A percentile compares a stretch with the other conserved stretches of the same genome.
Conservation (phyloP, 2,329 filamentous ascomycete species). For the Zelopaecilomyces penicillatus region DNA sequence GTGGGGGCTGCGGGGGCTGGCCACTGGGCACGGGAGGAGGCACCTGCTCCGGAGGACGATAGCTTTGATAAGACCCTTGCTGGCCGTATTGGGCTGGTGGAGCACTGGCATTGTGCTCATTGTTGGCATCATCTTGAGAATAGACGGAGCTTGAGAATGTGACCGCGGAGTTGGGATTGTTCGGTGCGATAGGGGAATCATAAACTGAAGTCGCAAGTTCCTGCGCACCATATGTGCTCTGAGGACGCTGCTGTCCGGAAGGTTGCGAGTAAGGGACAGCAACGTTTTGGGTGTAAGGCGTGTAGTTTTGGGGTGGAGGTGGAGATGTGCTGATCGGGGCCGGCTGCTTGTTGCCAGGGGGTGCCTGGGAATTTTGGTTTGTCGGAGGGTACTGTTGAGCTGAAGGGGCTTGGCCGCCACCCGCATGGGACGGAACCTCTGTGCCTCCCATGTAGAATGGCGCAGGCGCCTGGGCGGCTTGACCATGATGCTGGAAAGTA, state of each 20-base stretch:
- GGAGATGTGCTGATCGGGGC: constrained; percentile 43
- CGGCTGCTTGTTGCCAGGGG: constrained; percentile 38
- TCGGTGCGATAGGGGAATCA: constrained; percentile 58
- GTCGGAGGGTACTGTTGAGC: constrained; percentile 44
- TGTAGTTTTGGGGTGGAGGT: constrained; percentile 37
- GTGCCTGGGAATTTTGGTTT: constrained; percentile 42
- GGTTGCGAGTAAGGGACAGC: constrained; percentile 35
- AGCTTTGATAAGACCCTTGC: constrained; percentile 34
- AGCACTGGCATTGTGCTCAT: constrained; percentile 19
- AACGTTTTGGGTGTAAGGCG: constrained; percentile 32
- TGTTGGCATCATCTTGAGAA: constrained; percentile 36
- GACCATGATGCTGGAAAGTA: constrained; percentile 45
- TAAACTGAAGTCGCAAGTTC: constrained; percentile 72
- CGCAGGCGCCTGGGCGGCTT: constrained; percentile 29
- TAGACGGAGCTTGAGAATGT: constrained; percentile 40
- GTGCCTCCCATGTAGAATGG: constrained; percentile 60
- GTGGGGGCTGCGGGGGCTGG: constrained; percentile 22
- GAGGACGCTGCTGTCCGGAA: constrained; percentile 44
- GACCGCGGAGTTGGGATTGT: constrained; percentile 36
- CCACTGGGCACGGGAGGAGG: constrained; percentile 35
- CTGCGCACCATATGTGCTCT: constrained; percentile 64
- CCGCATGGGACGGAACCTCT: constrained; percentile 38
- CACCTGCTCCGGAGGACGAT: constrained; percentile 28
- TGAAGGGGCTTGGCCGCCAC: constrained; percentile 17
- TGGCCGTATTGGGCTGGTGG: constrained; percentile 20